A percentile compares a stretch with the other conserved stretches of the same genome.
Evolutionary conservation across 2,329 filamentous ascomycete genomes (phyloP).

Genomic region (Paracorniculantispora psalliotae): DNA sequence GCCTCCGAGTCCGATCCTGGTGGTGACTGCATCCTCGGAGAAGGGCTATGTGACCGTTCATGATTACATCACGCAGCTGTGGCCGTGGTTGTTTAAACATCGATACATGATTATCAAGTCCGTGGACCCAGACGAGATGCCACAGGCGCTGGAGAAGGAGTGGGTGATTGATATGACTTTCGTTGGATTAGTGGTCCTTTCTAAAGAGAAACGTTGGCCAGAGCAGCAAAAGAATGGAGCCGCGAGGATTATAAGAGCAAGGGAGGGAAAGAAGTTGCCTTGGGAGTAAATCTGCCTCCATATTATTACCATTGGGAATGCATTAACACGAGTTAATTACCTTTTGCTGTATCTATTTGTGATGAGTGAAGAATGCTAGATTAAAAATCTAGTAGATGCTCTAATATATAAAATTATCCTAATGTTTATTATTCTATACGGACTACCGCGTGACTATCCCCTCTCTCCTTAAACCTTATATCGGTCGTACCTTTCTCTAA

Average conservation of each 20-base stretch:
- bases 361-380: background rate
- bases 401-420: background rate
- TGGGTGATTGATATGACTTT: background rate
- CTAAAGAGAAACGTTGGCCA: background rate
- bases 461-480: too few species aligned
- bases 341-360: constrained; percentile 1
- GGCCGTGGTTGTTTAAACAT: constrained; percentile 4
- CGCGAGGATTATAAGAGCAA: background rate
- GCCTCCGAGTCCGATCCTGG: background rate
- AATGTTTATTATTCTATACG: background rate
- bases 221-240: background rate
- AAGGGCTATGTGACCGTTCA: constrained; percentile 4
- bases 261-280: background rate
- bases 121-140: background rate
- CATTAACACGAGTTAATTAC: background rate
- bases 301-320: background rate
- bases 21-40: constrained; percentile 5
- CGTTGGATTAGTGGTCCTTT: background rate
- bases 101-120: constrained; percentile 7
- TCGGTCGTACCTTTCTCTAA: too few species aligned
- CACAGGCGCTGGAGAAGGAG: background rate
- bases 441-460: too few species aligned
- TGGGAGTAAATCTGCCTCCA: background rate
- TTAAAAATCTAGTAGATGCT: background rate
- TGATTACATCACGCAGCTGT: constrained; percentile 4